Evolutionary conservation across 306 rosid species (phyloP).

Genomic region (Lotus japonicus): DNA sequence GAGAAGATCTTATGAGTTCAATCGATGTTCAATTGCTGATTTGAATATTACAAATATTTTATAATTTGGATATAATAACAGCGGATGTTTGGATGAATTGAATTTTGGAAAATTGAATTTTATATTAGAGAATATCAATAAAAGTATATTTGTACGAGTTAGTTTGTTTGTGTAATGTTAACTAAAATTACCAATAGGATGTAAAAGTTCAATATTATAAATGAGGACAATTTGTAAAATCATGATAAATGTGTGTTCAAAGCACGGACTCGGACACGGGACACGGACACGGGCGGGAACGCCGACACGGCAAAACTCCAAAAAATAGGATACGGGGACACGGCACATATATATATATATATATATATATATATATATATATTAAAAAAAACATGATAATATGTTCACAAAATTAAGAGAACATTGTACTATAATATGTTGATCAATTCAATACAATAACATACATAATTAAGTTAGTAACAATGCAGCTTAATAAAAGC

Average conservation of each 20-base stretch:
- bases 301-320: too few relatives aligned
- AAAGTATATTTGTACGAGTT: background rate
- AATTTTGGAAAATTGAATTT: background rate
- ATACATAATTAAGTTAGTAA: too few relatives aligned
- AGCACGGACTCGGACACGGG: too few relatives aligned
- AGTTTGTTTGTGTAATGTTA: background rate
- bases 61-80: background rate
- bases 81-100: background rate
- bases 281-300: too few relatives aligned
- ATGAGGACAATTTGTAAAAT: background rate
- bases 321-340: too few relatives aligned
- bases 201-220: background rate
- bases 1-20: conserved; percentile 14
- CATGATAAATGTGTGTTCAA: background rate
- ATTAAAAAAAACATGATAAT: too few relatives aligned
- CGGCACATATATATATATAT: too few relatives aligned
- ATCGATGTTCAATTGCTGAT: background rate
- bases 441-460: too few relatives aligned
- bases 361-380: too few relatives aligned
- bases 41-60: background rate
- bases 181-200: conserved; percentile 10
- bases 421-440: too few relatives aligned
- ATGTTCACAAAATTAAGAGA: too few relatives aligned
- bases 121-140: background rate
- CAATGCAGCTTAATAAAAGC: too few relatives aligned